Evolutionary conservation across 2,329 filamentous ascomycete genomes (phyloP).

Genomic region (Nannizziopsis arthrosporioides): DNA sequence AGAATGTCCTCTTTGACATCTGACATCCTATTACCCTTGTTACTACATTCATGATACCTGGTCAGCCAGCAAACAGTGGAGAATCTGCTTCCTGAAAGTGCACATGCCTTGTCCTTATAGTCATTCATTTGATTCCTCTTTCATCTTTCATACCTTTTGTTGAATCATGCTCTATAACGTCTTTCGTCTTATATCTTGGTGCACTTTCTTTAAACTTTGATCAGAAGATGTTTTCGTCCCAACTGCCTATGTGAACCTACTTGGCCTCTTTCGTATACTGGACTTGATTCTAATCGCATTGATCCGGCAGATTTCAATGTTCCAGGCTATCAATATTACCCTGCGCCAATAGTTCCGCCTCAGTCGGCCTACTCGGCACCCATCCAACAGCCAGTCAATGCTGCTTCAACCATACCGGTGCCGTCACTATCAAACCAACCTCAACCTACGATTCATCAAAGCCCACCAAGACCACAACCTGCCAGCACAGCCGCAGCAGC

Average conservation of each 20-base stretch:
- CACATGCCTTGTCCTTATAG: neutral
- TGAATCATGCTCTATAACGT: neutral
- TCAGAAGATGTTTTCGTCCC: too few species aligned
- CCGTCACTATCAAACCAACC: neutral
- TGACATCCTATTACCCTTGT: neutral
- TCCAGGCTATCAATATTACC: slow-evolving; percentile 13
- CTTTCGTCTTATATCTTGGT: neutral
- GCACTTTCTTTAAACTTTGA: neutral
- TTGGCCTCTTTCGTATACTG: neutral
- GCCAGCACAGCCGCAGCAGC: neutral
- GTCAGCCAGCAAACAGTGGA: neutral
- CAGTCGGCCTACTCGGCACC: slow-evolving; percentile 8
- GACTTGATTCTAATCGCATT: neutral
- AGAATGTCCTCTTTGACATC: neutral
- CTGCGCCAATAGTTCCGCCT: slow-evolving; percentile 11
- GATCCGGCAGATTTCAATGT: slow-evolving; percentile 14
- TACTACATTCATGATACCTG: neutral
- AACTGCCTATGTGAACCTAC: too few species aligned
- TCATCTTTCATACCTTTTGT: neutral
- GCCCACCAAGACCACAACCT: slow-evolving; percentile 2
- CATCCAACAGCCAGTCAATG: neutral
- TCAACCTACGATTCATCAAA: neutral
- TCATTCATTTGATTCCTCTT: slow-evolving; percentile 1
- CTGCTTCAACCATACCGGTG: neutral
- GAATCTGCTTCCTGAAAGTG: neutral